Evolutionary conservation across 306 rosid genomes (phyloP).

Genomic region (Lotus japonicus): DNA sequence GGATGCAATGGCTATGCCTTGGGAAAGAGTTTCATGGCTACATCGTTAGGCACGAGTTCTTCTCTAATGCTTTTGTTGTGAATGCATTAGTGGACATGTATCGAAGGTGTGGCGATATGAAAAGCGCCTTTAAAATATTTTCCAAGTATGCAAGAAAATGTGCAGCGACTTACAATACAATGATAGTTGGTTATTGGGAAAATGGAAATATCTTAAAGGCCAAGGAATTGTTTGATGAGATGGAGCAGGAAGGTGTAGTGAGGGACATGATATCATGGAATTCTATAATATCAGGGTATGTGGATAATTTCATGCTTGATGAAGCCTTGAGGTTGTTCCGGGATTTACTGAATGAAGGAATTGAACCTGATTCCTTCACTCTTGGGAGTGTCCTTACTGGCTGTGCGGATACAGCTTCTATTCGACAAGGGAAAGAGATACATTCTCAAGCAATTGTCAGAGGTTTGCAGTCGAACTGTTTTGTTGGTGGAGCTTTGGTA

Average conservation of each 20-base stretch:
- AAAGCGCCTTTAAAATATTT: conserved; percentile 26
- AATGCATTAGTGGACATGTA: conserved; percentile 53
- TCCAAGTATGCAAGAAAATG: conserved; percentile 31
- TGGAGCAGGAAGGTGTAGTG: too few relatives aligned
- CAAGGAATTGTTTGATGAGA: conserved; percentile 29
- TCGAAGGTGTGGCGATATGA: conserved; percentile 43
- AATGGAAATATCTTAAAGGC: conserved; percentile 36
- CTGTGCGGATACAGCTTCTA: too few relatives aligned
- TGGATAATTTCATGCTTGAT: too few relatives aligned
- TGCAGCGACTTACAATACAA: conserved; percentile 37
- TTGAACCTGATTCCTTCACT: too few relatives aligned
- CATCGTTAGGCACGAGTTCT: conserved; percentile 29
- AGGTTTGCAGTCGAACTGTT: conserved; percentile 43
- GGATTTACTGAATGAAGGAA: too few relatives aligned
- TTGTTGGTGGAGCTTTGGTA: conserved; percentile 60
- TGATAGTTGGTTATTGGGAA: conserved; percentile 53
- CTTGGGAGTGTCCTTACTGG: too few relatives aligned
- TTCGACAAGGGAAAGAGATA: too few relatives aligned
- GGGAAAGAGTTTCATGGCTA: conserved; percentile 53
- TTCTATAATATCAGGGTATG: too few relatives aligned
- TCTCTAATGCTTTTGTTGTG: conserved; percentile 35
- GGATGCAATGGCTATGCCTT: conserved; percentile 30
- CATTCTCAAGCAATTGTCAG: conserved; percentile 20
- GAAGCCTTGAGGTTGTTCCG: too few relatives aligned
- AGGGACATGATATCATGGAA: too few relatives aligned